Evolutionary conservation across 2,329 filamentous ascomycete species (phyloP).

Genomic region (Phialophora tarda): DNA sequence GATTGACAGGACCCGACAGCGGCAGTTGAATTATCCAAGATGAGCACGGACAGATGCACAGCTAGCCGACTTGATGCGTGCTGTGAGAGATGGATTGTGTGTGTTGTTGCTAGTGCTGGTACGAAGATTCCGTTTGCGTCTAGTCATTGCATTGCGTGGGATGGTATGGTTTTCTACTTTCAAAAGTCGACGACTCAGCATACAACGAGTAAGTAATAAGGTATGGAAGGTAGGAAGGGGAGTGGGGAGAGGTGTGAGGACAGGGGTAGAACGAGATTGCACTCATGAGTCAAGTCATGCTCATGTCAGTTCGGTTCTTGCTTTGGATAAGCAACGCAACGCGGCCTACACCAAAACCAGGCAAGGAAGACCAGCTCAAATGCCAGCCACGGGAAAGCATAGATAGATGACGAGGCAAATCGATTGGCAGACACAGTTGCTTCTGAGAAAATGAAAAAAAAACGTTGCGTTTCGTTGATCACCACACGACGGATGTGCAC

Average conservation of each 20-base stretch:
- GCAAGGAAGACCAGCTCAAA: not conserved
- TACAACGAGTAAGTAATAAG: not conserved
- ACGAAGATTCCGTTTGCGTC: not conserved
- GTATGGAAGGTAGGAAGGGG: not conserved
- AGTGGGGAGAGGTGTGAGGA: too few relatives aligned
- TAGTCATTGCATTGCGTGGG: not conserved
- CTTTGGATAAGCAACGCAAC: not conserved
- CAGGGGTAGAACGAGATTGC: too few relatives aligned
- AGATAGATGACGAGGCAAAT: not conserved
- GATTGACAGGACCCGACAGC: not conserved
- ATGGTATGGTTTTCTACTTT: not conserved
- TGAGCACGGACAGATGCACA: not conserved
- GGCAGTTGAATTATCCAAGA: not conserved
- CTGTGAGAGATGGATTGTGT: not conserved
- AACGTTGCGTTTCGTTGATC: too few relatives aligned
- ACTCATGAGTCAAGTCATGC: too few relatives aligned
- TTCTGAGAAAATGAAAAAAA: too few relatives aligned
- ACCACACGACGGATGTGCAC: too few relatives aligned
- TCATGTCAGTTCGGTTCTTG: not conserved
- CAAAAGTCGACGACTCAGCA: not conserved
- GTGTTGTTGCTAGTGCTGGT: not conserved
- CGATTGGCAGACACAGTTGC: too few relatives aligned
- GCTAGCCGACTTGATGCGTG: not conserved
- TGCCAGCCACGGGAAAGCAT: not conserved
- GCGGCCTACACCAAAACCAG: not conserved